Evolutionary conservation across 1,139 yeast species (phyloP).

Genomic region (Yamadazyma membranifaciens): DNA sequence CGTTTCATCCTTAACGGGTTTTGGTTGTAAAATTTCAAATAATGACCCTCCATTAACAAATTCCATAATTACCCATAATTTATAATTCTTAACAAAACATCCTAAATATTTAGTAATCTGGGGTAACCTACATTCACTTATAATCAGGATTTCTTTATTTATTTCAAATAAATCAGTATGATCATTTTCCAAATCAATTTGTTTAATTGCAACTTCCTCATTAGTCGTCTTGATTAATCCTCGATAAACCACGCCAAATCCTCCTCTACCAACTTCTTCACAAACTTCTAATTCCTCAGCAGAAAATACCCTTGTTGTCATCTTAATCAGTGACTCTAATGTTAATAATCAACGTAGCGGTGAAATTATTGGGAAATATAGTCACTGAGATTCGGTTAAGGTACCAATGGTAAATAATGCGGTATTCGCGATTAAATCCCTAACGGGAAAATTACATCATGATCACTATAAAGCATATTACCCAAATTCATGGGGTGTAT

Average conservation of each 20-base stretch:
- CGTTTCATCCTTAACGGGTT: slow-evolving; percentile 46
- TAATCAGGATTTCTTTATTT: slow-evolving; percentile 73
- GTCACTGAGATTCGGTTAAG: neutral
- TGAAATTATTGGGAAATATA: no score
- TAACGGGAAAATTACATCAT: neutral
- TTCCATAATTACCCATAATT: slow-evolving; percentile 87
- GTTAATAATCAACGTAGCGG: no score
- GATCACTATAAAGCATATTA: no score
- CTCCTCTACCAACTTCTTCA: slow-evolving; percentile 84
- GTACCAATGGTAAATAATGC: neutral
- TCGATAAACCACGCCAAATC: slow-evolving; percentile 82
- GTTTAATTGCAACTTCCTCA: slow-evolving; percentile 62
- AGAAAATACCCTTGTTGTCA: slow-evolving; percentile 21
- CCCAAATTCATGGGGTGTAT: no score
- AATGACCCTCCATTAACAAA: slow-evolving; percentile 83
- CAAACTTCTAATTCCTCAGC: slow-evolving; percentile 51
- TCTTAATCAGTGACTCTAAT: neutral
- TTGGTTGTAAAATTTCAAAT: slow-evolving; percentile 62
- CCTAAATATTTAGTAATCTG: slow-evolving; percentile 79
- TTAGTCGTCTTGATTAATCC: slow-evolving; percentile 57
- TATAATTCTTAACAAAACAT: slow-evolving; percentile 74
- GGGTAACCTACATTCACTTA: slow-evolving; percentile 68
- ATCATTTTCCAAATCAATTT: slow-evolving; percentile 76
- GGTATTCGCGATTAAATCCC: neutral
- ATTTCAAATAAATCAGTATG: slow-evolving; percentile 77